phyloP scores from a whole-genome alignment of 2,329 filamentous ascomycete genomes.

The Botrytis squamosa region DNA sequence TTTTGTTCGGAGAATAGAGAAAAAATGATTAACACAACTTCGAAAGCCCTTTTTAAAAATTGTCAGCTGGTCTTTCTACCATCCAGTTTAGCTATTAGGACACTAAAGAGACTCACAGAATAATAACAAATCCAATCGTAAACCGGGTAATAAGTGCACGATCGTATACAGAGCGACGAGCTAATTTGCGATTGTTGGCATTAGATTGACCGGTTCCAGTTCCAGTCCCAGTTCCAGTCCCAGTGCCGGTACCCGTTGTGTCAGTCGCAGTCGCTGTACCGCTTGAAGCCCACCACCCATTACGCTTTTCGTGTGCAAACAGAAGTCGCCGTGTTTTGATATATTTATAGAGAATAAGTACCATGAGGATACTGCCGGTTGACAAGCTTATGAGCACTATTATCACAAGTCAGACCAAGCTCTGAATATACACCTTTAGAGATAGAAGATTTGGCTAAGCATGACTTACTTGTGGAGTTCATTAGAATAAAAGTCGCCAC shows the following conservation, averaged over 20 bases:
- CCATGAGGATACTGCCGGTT: constrained; percentile 41
- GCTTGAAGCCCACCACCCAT: constrained; percentile 34
- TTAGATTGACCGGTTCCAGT: not conserved
- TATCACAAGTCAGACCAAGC: not conserved
- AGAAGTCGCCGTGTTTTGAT: constrained; percentile 42
- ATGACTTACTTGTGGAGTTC: constrained; percentile 42
- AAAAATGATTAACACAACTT: constrained; percentile 43
- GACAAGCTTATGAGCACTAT: constrained; percentile 45
- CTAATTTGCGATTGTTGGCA: constrained; percentile 9
- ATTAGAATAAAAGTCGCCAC: constrained; percentile 41
- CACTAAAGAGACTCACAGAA: constrained; percentile 33
- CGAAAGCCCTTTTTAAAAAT: constrained; percentile 37
- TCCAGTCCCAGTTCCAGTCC: not conserved
- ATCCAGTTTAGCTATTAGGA: not conserved
- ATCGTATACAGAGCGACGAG: constrained; percentile 44
- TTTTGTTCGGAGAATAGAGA: constrained; percentile 41
- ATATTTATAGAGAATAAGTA: constrained; percentile 45
- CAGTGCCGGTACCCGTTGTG: constrained; percentile 20
- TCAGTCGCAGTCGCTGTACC: constrained; percentile 22
- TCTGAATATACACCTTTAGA: not conserved
- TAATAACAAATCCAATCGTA: constrained; percentile 45
- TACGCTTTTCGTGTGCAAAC: constrained; percentile 36
- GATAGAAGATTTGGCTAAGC: not conserved
- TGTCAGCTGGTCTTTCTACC: constrained; percentile 17
- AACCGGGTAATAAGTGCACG: constrained; percentile 48